Evolutionary conservation across 2,329 filamentous ascomycete genomes (phyloP), one percentile per base, ranked within the genome.

Genomic region (Verticillium zaregamsianum): DNA sequence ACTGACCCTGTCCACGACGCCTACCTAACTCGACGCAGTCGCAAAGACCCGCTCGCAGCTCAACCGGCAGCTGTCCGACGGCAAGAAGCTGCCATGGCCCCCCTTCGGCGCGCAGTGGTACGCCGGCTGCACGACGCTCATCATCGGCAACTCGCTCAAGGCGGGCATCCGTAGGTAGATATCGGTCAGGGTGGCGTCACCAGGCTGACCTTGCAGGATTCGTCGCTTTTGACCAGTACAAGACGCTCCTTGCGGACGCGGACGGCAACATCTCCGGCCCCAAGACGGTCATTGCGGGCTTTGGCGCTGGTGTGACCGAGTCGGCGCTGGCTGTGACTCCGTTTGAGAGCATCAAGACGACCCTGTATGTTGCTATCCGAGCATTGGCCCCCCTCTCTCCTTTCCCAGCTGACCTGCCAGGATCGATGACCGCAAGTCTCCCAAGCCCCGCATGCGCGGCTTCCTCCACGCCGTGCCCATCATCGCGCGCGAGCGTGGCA

Each of bases 331-430:
- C 95, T 12, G 95, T 99, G 37, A 99, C 95, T 37, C 95, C 95
- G 0, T 97, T 96, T 63, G 95, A 99, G 79, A 96, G 92, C 71
- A 97, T 99, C 78, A 99, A 99, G 82, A 99, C 95, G 58, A 96
- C 96, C 68, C 80, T 99, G 85, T 90, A 73, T 60, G 80, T 75
- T 58, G 66, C 59, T 55, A 39, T 39, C 52, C 52, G 59, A 12
- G 33, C 7, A n/a, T 28, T 28, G 28, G 28, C 1, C 28, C 28
- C 28, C 6, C 28, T 28, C 5, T 28, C 28, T 28, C 28, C 3
- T n/a, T 33, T 37, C 23, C n/a, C 20, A 20, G 55, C 61, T 61
- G 35, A 55, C 52, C 40, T 5, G 11, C n/a, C 67, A 93, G 90
- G 45, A 98, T 99, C 72, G 95, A 99, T 73, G 95, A 99, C 77